Evolutionary conservation across 208 protist genomes (phyloP).

Genomic region (Zelonia costaricensis): DNA sequence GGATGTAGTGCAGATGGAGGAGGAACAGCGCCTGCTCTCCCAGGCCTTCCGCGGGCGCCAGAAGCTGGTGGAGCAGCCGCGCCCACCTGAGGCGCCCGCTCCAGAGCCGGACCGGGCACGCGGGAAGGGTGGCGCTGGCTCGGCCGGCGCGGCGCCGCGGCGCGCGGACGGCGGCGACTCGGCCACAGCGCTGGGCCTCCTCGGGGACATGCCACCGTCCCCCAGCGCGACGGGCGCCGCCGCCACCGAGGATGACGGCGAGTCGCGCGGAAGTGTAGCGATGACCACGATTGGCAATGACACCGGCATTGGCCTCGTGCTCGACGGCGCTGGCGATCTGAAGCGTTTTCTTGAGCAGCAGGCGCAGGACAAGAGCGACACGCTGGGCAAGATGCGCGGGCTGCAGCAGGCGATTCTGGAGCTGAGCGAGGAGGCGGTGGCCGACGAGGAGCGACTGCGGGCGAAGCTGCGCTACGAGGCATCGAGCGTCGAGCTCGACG

Average conservation of each 20-base stretch:
- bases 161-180: neutral
- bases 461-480: neutral
- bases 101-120: too few relatives aligned
- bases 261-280: too few relatives aligned
- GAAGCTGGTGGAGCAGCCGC: constrained; percentile 11
- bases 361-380: constrained; percentile 32
- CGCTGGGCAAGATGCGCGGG: constrained; percentile 47
- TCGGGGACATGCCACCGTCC: too few relatives aligned
- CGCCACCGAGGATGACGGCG: neutral
- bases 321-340: constrained; percentile 8
- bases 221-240: neutral
- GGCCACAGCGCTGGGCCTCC: too few relatives aligned
- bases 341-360: constrained; percentile 21
- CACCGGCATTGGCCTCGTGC: constrained; percentile 1
- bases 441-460: constrained; percentile 27
- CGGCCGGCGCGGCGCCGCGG: neutral
- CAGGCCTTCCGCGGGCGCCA: constrained; percentile 23
- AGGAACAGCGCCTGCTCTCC: constrained; percentile 30
- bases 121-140: too few relatives aligned
- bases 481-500: neutral
- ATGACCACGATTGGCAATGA: too few relatives aligned
- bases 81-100: too few relatives aligned
- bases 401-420: constrained; percentile 47
- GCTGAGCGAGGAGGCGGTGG: constrained; percentile 32
- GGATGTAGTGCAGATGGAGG: constrained; percentile 44